Base-by-base conservation (phyloP, 441 rosid genomes). In the Oxalis stricta region DNA sequence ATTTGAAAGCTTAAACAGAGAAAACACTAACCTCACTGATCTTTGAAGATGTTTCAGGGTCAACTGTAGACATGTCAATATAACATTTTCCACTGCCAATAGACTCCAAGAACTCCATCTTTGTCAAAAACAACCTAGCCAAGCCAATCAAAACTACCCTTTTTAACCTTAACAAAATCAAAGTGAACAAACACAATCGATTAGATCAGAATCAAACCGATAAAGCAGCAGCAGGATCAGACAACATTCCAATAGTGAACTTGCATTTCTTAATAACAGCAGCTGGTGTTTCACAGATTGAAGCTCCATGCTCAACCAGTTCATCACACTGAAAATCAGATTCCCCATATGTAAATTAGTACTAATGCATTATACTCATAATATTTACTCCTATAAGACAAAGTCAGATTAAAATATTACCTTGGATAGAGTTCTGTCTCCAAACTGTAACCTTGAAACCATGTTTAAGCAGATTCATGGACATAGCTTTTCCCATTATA, bases 401-500 rank as follows among this genome's bases (percentile, higher is more conserved):
- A n/a, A n/a, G n/a, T n/a, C n/a, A n/a, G n/a, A n/a, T n/a, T n/a
- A n/a, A n/a, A n/a, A n/a, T n/a, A 14, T 13, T 52, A 89, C 98
- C 95, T 85, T 84, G n/a, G 98, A 74, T 32, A 79, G 81, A 11
- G 94, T 84, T 40, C 95, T 68, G 76, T 89, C n/a, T 89, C 95
- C 95, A 89, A 12, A 89, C 94, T 33, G 94, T 80, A 19, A 89
- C 94, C 39, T 82, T 89, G 70, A 84, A 84, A 24, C 95, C 94
- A 58, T 72, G 62, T 13, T 66, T 73, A 38, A 84, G 59, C 64
- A 89, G 63, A 70, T 84, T 89, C 70, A 79, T 55, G 28, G 94
- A 54, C 94, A 89, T 89, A 68, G 89, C 95, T 57, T 79, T 84
- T 16, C 98, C 98, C 98, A 89, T 89, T 44, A 89, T 89, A 23